These are phyloP conservation scores for Colletotrichum tropicale DNA, from an alignment of 2,329 filamentous ascomycete species.

Conservation along the genomic window DNA sequence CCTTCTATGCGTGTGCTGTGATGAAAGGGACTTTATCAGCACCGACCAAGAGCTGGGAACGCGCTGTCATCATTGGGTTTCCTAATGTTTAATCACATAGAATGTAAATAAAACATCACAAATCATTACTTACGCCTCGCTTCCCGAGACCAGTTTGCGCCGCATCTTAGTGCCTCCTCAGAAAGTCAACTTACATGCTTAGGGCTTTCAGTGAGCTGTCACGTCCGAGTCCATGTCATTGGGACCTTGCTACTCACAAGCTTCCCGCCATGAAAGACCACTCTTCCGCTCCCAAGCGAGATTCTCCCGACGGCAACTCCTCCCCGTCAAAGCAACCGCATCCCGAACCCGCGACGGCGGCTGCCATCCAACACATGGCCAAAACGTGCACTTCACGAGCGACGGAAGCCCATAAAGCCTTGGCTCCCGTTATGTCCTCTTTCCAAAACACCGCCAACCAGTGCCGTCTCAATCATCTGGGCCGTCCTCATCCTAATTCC, in stretches of 20 bases:
- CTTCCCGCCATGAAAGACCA: background rate
- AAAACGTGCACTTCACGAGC: background rate
- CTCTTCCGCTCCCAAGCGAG: background rate
- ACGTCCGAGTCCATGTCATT: background rate
- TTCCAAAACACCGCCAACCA: background rate
- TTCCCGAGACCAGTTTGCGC: background rate
- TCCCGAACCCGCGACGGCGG: background rate
- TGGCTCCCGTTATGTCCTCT: background rate
- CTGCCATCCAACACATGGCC: background rate
- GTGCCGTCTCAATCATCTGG: too few species aligned
- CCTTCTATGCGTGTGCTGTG: background rate
- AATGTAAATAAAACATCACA: background rate
- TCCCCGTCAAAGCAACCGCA: background rate
- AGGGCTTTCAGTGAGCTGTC: background rate
- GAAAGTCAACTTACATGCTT: background rate
- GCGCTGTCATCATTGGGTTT: constrained; percentile 25
- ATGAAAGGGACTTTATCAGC: constrained; percentile 13
- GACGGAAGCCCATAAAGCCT: background rate
- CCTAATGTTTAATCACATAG: constrained; percentile 17
- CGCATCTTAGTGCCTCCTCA: accelerated
- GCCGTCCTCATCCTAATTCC: too few species aligned
- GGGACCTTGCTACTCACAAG: background rate
- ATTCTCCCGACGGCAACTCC: background rate
- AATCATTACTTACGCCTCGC: background rate
- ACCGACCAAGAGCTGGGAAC: constrained; percentile 46